Evolutionary conservation across 2,329 filamentous ascomycete species (phyloP).

Genomic region (Endoconidiophora polonica): DNA sequence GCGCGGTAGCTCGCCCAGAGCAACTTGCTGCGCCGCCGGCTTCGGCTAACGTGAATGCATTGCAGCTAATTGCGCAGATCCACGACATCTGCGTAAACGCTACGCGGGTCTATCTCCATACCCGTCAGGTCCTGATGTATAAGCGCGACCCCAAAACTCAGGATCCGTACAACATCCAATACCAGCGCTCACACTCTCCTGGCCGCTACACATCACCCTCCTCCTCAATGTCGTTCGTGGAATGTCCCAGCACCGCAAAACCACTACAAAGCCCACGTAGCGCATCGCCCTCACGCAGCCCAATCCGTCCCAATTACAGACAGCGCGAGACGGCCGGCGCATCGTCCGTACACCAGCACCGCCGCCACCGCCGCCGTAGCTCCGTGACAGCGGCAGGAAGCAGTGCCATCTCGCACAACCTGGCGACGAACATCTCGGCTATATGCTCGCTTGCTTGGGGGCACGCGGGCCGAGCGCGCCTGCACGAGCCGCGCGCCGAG

Average conservation of each 20-base stretch:
- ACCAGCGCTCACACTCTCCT: conserved; percentile 5
- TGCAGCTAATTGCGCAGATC: conserved; percentile 11
- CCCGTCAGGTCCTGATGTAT: conserved; percentile 14
- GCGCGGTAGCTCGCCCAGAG: neutral
- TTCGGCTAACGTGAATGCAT: neutral
- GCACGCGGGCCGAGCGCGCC: conserved; percentile 18
- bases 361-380: neutral
- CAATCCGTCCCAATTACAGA: neutral
- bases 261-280: too few relatives aligned
- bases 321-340: neutral
- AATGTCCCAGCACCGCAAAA: too few relatives aligned
- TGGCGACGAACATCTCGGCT: conserved; percentile 19
- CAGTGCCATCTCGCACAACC: conserved; percentile 13
- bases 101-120: conserved; percentile 15
- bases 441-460: conserved; percentile 21
- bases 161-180: conserved; percentile 2
- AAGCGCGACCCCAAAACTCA: conserved; percentile 12
- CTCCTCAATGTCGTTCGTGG: neutral
- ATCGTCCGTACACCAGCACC: neutral
- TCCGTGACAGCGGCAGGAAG: neutral
- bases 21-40: neutral
- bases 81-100: conserved; percentile 16
- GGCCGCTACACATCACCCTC: neutral
- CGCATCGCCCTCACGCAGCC: neutral
- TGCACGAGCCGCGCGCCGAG: conserved; percentile 19